Conservation (phyloP, 2,329 filamentous ascomycete species). For the Knufia petricola region DNA sequence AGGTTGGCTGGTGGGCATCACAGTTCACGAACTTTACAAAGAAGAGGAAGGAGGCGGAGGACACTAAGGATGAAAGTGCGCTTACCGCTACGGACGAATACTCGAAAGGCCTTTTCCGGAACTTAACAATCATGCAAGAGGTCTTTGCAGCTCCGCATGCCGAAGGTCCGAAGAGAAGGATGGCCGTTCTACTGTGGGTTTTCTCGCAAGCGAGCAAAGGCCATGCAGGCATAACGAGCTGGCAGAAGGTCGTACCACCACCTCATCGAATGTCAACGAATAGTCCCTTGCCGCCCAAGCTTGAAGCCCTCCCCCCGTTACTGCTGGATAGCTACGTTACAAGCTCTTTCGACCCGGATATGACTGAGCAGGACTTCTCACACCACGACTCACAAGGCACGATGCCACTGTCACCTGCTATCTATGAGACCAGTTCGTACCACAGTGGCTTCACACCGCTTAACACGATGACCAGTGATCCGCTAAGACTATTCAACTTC, state of each 20-base stretch:
- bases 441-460: conserved; percentile 5
- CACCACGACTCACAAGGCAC: conserved; percentile 5
- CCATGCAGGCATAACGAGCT: conserved; percentile 36
- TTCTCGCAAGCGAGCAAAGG: conserved; percentile 35
- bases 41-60: conserved; percentile 31
- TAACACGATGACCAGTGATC: not conserved
- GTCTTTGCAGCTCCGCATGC: conserved; percentile 22
- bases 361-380: conserved; percentile 12
- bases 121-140: conserved; percentile 38
- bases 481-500: not conserved
- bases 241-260: conserved; percentile 34
- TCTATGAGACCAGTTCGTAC: not conserved
- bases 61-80: conserved; percentile 26
- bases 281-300: conserved; percentile 26
- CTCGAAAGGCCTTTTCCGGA: conserved; percentile 30
- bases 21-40: conserved; percentile 35
- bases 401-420: not conserved
- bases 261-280: conserved; percentile 29
- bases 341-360: conserved; percentile 11
- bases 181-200: conserved; percentile 38
- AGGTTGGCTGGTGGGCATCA: conserved; percentile 38
- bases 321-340: conserved; percentile 19
- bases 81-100: conserved; percentile 28
- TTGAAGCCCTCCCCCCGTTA: conserved; percentile 18
- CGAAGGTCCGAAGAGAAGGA: conserved; percentile 25